These are phyloP conservation scores for Colletotrichum chrysophilum DNA, from an alignment of 2,329 filamentous ascomycete species.

Conservation along the genomic window DNA sequence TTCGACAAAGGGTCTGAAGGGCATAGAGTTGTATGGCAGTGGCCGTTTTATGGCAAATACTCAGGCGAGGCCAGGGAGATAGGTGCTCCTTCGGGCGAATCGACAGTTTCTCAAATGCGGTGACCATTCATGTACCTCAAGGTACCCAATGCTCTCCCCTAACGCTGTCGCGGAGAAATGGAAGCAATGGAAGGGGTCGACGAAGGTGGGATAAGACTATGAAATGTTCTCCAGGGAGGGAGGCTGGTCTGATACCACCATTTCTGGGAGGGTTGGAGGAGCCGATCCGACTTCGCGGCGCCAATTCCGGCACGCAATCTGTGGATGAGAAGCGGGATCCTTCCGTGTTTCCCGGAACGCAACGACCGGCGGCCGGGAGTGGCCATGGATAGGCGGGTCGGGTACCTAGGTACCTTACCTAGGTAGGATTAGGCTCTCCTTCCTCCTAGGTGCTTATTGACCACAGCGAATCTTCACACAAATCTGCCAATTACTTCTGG, in stretches of 20 bases:
- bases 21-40: not conserved
- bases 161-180: not conserved
- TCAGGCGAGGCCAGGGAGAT: not conserved
- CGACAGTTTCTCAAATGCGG: not conserved
- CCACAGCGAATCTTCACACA: not conserved
- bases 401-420: not conserved
- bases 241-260: not conserved
- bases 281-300: not conserved
- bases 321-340: not conserved
- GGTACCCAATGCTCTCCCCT: not conserved
- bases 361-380: not conserved
- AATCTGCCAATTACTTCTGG: not conserved
- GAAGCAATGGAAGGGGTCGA: not conserved
- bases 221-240: not conserved
- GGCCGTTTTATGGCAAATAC: not conserved
- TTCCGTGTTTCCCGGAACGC: conserved; percentile 1
- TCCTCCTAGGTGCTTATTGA: not conserved
- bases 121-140: not conserved
- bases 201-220: not conserved
- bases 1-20: not conserved
- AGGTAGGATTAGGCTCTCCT: not conserved
- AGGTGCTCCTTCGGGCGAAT: not conserved
- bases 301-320: not conserved
- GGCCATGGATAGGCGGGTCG: not conserved
- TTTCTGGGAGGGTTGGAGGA: not conserved